Evolutionary conservation across 495 filamentous ascomycete species (phyloP).

Genomic region (Neurospora cerealis): DNA sequence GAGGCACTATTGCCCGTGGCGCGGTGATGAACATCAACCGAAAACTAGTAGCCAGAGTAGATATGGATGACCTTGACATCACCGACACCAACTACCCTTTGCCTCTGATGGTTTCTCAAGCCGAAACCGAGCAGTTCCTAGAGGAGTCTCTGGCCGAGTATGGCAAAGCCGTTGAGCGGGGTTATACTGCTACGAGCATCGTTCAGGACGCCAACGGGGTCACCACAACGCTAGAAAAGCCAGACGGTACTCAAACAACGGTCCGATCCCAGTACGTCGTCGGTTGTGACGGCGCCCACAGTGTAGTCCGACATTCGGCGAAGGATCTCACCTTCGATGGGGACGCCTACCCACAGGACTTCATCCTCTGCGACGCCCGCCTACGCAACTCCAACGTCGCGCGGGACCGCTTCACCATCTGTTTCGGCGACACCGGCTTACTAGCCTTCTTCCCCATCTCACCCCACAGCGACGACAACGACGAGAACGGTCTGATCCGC

Average conservation of each 20-base stretch:
- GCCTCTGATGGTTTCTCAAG: conserved; percentile 32
- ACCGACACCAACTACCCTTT: conserved; percentile 26
- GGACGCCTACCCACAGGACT: conserved; percentile 29
- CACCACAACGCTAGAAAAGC: conserved; percentile 15
- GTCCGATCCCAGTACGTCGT: conserved; percentile 32
- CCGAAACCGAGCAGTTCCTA: conserved; percentile 30
- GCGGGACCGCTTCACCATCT: conserved; percentile 16
- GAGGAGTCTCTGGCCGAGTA: conserved; percentile 25
- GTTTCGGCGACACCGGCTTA: conserved; percentile 15
- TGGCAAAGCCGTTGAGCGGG: conserved; percentile 24
- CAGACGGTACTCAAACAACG: conserved; percentile 11
- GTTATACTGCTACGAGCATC: conserved; percentile 23
- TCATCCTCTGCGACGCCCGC: conserved; percentile 35
- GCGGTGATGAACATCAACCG: conserved; percentile 24
- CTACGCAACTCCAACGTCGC: conserved; percentile 22
- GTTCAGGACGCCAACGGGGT: conserved; percentile 26
- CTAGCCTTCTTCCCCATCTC: conserved; percentile 23
- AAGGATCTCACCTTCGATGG: conserved; percentile 33
- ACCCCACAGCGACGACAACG: not conserved
- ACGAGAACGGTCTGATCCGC: conserved; percentile 14
- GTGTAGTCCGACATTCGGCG: conserved; percentile 28
- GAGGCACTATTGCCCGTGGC: conserved; percentile 20
- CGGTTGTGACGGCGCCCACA: conserved; percentile 38
- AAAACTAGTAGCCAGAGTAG: conserved; percentile 11
- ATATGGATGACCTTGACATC: conserved; percentile 19